Evolutionary conservation across 2,329 filamentous ascomycete genomes (phyloP).

Genomic region (Claviceps purpurea): DNA sequence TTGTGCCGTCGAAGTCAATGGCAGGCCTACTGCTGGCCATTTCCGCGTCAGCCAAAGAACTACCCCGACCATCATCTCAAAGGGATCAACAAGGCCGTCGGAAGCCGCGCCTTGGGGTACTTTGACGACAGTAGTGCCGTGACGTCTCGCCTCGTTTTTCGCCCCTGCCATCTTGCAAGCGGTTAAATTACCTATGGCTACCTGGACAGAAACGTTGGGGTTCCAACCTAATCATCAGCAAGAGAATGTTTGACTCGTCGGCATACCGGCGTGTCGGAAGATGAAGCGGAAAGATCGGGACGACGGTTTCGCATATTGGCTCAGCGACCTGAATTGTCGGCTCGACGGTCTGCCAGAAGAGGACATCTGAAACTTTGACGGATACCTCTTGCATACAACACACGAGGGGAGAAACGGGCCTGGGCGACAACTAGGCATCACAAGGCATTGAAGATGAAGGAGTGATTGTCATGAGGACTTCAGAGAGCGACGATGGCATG

Average conservation of each 20-base stretch:
- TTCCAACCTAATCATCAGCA: constrained; percentile 59
- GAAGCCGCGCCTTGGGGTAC: constrained; percentile 83
- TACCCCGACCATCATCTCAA: constrained; percentile 59
- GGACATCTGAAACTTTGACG: constrained; percentile 70
- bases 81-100: constrained; percentile 69
- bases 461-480: constrained; percentile 32
- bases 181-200: constrained; percentile 66
- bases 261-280: constrained; percentile 49
- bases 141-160: constrained; percentile 66
- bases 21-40: constrained; percentile 74
- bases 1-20: constrained; percentile 71
- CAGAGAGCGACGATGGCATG: constrained; percentile 35
- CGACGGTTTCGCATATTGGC: constrained; percentile 92
- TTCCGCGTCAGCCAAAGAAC: constrained; percentile 66
- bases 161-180: constrained; percentile 85
- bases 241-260: constrained; percentile 69
- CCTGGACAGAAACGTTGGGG: constrained; percentile 85
- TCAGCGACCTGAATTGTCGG: constrained; percentile 91
- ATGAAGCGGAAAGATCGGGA: constrained; percentile 58
- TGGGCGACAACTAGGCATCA: constrained; percentile 27
- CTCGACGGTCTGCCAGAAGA: constrained; percentile 78
- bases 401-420: constrained; percentile 62
- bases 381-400: constrained; percentile 45
- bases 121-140: constrained; percentile 95
- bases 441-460: constrained; percentile 30